Base-by-base conservation (phyloP, 169 alveolate species). In the Plasmodium blacklocki region DNA sequence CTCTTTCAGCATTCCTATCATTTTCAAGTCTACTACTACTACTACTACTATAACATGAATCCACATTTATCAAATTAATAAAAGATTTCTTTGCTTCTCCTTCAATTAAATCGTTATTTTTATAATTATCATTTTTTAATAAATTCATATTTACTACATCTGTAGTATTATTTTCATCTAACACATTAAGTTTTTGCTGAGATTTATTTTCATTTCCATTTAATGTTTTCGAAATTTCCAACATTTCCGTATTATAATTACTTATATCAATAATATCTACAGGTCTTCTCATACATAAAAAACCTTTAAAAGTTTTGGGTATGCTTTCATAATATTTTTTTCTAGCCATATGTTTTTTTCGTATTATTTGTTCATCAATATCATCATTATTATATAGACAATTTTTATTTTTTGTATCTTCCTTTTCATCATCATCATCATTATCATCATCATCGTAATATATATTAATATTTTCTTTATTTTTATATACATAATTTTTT, bases 251-350 rank as follows among this genome's bases (percentile, higher is more conserved):
- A 62, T 73, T 86, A 15, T 45, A 70, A 64, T 71, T 56, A 56
- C 60, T 72, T 58, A 86, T 86, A 43, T 86, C 92, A 19, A 86
- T 86, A 72, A 72, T 73, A 21, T 86, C 92, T 32, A 86, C 75
- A 9, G 92, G 73, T 21, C 92, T 59, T 47, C 92, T 62, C 92
- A 86, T 86, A 43, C 66, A 72, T 52, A 86, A 43, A 66, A 86
- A 86, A 0, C 92, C 92, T 29, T 86, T 86, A 67, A 86, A 86
- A n/a, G 58, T 15, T 58, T 86, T 18, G 0, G 92, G 92, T 14
- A 86, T 86, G 50, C 58, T 63, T 21, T 71, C 92, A 70, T 86
- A 86, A 52, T 86, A 86, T 73, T 86, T 86, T 21, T 86, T 86
- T 54, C 87, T 86, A 3, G 87, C 87, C 12, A 86, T 50, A 45